A percentile compares a stretch with the other conserved stretches of the same genome.
These are phyloP conservation scores for Aspergillus transmontanensis DNA, from an alignment of 2,329 filamentous ascomycete genomes.

Conservation along the genomic window DNA sequence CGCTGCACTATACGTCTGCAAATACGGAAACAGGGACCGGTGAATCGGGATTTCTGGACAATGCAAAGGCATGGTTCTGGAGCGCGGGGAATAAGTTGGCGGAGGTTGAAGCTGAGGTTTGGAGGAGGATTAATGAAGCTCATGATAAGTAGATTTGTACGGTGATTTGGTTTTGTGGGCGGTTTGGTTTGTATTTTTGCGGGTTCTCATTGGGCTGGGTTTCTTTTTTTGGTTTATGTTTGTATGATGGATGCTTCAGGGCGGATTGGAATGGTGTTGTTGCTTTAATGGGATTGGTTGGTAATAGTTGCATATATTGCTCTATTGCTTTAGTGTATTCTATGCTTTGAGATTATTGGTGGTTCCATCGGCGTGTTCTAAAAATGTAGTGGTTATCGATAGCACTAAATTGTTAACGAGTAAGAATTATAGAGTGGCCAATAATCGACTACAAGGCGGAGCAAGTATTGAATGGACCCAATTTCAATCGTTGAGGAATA, in stretches of 20 bases:
- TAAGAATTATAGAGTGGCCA: neutral
- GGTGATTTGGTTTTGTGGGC: conserved; percentile 1
- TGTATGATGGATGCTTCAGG: too few relatives aligned
- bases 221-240: neutral
- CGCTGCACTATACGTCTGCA: conserved; percentile 20
- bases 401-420: neutral
- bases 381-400: neutral
- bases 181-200: neutral
- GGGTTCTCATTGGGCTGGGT: neutral
- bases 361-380: neutral
- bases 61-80: conserved; percentile 47
- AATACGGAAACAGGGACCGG: conserved; percentile 29
- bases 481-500: neutral
- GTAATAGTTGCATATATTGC: neutral
- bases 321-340: neutral
- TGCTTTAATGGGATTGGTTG: neutral
- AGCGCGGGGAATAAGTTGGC: conserved; percentile 44
- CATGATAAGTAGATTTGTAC: conserved; percentile 27
- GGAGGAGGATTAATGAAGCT: conserved; percentile 49
- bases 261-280: neutral
- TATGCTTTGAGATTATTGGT: neutral
- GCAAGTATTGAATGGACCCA: neutral
- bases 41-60: conserved; percentile 32
- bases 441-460: neutral
- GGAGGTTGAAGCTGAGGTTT: conserved; percentile 51